Evolutionary conservation across 176 grass and related monocot genomes (phyloP).

Genomic region (Poa annua): DNA sequence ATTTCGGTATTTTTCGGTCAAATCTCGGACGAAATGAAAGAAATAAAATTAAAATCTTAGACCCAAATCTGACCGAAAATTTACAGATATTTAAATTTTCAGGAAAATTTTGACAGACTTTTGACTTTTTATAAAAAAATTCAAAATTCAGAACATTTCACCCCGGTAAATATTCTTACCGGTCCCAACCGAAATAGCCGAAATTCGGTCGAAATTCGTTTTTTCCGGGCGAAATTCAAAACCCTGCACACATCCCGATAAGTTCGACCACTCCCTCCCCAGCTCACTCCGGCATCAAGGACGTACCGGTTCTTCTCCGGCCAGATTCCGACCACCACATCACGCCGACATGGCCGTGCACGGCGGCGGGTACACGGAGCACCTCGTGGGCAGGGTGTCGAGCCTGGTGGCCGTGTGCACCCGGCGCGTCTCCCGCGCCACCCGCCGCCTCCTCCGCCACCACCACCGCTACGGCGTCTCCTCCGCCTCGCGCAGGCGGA

Average conservation of each 20-base stretch:
- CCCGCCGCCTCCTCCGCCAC: slow-evolving; percentile 50
- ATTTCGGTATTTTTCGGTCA: too few species aligned
- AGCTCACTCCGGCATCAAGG: not conserved
- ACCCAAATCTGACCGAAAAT: too few species aligned
- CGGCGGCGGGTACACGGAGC: slow-evolving; percentile 10
- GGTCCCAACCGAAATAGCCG: too few species aligned
- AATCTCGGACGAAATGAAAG: too few species aligned
- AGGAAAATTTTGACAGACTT: too few species aligned
- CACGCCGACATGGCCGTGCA: slow-evolving; percentile 37
- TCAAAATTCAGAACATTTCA: too few species aligned
- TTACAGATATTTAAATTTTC: too few species aligned
- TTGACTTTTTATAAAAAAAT: too few species aligned
- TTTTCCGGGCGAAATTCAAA: too few species aligned
- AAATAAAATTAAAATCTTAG: too few species aligned
- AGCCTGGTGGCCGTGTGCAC: slow-evolving; percentile 37
- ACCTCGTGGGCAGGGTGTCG: slow-evolving; percentile 39
- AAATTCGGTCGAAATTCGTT: too few species aligned
- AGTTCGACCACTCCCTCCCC: not conserved
- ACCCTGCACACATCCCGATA: not conserved
- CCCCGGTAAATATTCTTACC: too few species aligned
- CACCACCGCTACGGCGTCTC: slow-evolving; percentile 18
- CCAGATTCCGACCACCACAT: not conserved
- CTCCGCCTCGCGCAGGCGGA: not conserved
- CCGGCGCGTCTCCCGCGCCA: slow-evolving; percentile 43
- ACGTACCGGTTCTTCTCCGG: not conserved